Conservation (phyloP, 768 basidiomycete genomes). For the Exsudoporus frostii region DNA sequence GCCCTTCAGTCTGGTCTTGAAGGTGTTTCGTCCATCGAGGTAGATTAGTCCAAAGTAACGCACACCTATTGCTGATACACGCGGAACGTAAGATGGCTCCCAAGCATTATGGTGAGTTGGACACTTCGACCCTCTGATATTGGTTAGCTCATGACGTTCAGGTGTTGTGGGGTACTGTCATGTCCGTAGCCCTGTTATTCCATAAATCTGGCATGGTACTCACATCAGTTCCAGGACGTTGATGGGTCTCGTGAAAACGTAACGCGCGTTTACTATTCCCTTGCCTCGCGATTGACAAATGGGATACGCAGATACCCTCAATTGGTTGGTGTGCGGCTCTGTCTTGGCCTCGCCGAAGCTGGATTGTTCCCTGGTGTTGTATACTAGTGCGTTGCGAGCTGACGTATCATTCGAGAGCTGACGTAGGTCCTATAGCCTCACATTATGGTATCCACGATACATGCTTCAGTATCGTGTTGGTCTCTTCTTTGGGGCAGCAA, state of each 20-base stretch:
- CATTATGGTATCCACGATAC: slow-evolving; percentile 67
- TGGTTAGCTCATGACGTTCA: slow-evolving; percentile 20
- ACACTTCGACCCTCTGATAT: background rate
- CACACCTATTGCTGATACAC: background rate
- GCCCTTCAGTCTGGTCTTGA: slow-evolving; percentile 40
- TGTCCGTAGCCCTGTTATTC: slow-evolving; percentile 34
- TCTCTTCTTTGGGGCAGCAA: slow-evolving; percentile 64
- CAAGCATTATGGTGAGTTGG: slow-evolving; percentile 54
- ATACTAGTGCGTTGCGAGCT: slow-evolving; percentile 52
- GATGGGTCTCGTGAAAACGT: slow-evolving; percentile 71
- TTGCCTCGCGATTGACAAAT: background rate
- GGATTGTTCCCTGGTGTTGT: slow-evolving; percentile 72
- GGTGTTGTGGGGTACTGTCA: slow-evolving; percentile 63
- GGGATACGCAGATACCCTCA: slow-evolving; percentile 50
- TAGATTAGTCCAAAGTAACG: slow-evolving; percentile 17
- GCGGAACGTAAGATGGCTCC: slow-evolving; percentile 49
- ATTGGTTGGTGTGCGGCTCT: slow-evolving; percentile 54
- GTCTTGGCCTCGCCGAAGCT: slow-evolving; percentile 65
- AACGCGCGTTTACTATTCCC: background rate
- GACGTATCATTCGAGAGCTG: background rate
- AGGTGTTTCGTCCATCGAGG: slow-evolving; percentile 64
- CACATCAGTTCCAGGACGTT: slow-evolving; percentile 40
- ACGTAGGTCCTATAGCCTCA: slow-evolving; percentile 39
- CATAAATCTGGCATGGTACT: background rate
- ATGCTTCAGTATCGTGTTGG: slow-evolving; percentile 58